phyloP scores from a whole-genome alignment of 2,329 filamentous ascomycete species.

The Salinomyces thailandicus region DNA sequence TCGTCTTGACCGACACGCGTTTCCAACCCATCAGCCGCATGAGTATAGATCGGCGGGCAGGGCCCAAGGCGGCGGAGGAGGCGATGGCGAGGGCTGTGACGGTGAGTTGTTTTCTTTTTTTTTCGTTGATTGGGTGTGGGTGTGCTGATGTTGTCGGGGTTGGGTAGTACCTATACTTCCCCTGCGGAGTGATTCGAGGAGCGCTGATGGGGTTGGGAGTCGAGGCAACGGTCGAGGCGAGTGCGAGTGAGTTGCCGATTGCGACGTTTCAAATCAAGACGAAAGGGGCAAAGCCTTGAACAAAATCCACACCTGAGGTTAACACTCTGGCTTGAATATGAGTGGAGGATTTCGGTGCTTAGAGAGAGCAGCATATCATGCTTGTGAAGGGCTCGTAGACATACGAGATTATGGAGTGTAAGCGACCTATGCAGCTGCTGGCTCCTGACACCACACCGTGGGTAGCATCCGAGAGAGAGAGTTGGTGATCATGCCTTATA shows the following conservation, averaged over 20 bases:
- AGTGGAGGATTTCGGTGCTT: no score
- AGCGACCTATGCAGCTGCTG: no score
- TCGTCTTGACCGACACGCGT: slow-evolving; percentile 84
- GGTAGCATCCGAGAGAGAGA: no score
- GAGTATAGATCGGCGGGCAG: slow-evolving; percentile 55
- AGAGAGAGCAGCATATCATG: no score
- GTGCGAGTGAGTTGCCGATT: slow-evolving; percentile 72
- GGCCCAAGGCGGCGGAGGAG: slow-evolving; percentile 23
- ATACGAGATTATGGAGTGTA: no score
- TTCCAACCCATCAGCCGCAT: slow-evolving; percentile 85
- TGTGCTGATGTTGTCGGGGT: slow-evolving; percentile 2
- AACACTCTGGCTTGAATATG: no score
- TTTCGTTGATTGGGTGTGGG: neutral
- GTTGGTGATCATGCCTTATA: no score
- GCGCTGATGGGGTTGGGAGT: slow-evolving; percentile 89
- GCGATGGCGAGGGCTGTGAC: slow-evolving; percentile 64
- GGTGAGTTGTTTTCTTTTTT: slow-evolving; percentile 41
- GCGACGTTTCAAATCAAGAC: slow-evolving; percentile 97
- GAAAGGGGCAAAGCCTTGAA: slow-evolving; percentile 53
- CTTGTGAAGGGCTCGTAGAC: no score
- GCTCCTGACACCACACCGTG: no score
- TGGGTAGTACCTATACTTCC: slow-evolving; percentile 94
- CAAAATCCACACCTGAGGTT: no score
- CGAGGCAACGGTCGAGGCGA: slow-evolving; percentile 80
- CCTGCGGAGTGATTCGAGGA: slow-evolving; percentile 82